Evolutionary conservation across 257 asterid genomes (phyloP).

Genomic region (Gentiana macrophylla): DNA sequence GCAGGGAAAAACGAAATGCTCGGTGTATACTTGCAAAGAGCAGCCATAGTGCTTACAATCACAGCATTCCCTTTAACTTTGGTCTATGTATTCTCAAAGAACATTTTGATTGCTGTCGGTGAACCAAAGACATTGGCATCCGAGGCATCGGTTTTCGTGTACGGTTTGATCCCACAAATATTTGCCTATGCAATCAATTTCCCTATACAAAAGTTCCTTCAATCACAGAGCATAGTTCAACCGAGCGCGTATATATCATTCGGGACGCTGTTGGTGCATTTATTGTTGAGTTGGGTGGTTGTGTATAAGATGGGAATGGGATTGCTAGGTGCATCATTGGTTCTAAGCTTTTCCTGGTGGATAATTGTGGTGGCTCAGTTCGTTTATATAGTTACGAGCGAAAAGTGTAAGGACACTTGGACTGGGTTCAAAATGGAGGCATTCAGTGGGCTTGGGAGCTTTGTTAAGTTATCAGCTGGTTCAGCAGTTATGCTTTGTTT

Average conservation of each 20-base stretch:
- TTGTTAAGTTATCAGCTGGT: slow-evolving; percentile 21
- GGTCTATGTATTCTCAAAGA: slow-evolving; percentile 13
- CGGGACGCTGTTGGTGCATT: slow-evolving; percentile 16
- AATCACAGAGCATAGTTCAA: slow-evolving; percentile 25
- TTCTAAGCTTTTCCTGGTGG: slow-evolving; percentile 32
- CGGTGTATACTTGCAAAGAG: slow-evolving; percentile 25
- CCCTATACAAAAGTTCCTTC: slow-evolving; percentile 30
- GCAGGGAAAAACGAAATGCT: slow-evolving; percentile 20
- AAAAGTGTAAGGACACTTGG: slow-evolving; percentile 23
- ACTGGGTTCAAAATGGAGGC: slow-evolving; percentile 21
- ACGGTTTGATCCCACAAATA: slow-evolving; percentile 27
- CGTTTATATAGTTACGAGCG: slow-evolving; percentile 22
- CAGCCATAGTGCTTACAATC: slow-evolving; percentile 15
- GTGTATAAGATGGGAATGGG: slow-evolving; percentile 26
- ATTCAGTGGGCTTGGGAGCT: slow-evolving; percentile 22
- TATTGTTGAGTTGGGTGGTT: slow-evolving; percentile 22
- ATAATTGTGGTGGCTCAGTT: slow-evolving; percentile 23
- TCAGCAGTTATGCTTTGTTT: slow-evolving; percentile 32
- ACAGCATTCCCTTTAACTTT: slow-evolving; percentile 20
- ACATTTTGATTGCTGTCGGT: slow-evolving; percentile 18
- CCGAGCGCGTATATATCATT: slow-evolving; percentile 28
- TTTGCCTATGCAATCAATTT: slow-evolving; percentile 29
- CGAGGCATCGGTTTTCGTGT: slow-evolving; percentile 20
- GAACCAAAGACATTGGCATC: slow-evolving; percentile 18
- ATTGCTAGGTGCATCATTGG: slow-evolving; percentile 21